phyloP scores from a whole-genome alignment of 1,284 basidiomycete species.

The Cryptococcus hybrid region DNA sequence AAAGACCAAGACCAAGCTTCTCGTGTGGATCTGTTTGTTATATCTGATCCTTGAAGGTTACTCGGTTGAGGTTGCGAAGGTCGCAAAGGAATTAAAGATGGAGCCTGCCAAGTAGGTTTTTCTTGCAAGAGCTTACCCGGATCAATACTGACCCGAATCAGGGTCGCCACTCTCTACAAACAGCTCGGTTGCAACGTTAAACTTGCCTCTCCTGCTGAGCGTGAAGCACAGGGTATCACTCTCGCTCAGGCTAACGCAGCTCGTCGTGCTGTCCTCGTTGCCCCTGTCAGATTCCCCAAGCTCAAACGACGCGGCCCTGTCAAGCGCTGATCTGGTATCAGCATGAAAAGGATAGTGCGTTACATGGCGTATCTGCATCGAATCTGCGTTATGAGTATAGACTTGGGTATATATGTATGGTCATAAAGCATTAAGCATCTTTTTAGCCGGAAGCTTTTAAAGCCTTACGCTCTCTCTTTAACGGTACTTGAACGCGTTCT shows the following conservation, averaged over 20 bases:
- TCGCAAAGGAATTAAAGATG: conserved; percentile 73
- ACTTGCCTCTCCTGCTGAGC: conserved; percentile 61
- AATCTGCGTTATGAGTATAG: not conserved
- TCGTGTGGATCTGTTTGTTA: conserved; percentile 74
- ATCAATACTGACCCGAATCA: conserved; percentile 11
- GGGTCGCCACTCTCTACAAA: conserved; percentile 51
- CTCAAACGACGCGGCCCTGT: conserved; percentile 44
- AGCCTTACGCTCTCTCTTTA: too few species aligned
- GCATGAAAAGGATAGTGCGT: not conserved
- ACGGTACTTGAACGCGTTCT: not conserved
- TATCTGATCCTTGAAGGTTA: conserved; percentile 75
- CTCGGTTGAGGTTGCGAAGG: conserved; percentile 62
- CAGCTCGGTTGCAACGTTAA: conserved; percentile 65
- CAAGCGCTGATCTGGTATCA: conserved; percentile 27
- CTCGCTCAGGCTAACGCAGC: conserved; percentile 61
- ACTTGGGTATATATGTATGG: not conserved
- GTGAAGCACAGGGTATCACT: conserved; percentile 60
- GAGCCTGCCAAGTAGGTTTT: conserved; percentile 59
- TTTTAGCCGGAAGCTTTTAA: too few species aligned
- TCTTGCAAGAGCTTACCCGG: not conserved
- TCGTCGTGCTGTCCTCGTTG: conserved; percentile 67
- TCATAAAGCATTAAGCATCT: too few species aligned
- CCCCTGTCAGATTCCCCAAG: conserved; percentile 77
- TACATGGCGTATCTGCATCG: not conserved
- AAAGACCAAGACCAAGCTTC: conserved; percentile 64